A percentile compares a stretch with the other conserved stretches of the same genome.
Evolutionary conservation across 176 grass and related monocot genomes (phyloP).

Genomic region (Melocanna baccifera): DNA sequence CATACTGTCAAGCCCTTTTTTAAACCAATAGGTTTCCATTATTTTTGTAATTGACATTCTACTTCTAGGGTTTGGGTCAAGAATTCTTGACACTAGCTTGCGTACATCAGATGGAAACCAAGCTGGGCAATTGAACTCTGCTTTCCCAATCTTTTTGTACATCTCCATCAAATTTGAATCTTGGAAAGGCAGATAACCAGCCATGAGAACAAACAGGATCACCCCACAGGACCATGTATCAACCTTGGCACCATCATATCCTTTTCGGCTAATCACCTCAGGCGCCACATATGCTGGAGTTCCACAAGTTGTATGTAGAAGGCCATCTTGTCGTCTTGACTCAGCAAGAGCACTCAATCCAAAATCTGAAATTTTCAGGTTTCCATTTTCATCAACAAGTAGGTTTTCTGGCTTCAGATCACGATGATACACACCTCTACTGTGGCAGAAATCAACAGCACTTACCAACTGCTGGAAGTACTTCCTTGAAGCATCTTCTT

Average conservation of each 20-base stretch:
- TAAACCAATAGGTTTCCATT: constrained; percentile 49
- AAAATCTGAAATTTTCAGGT: constrained; percentile 58
- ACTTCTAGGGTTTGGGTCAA: constrained; percentile 45
- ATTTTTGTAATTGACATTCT: constrained; percentile 51
- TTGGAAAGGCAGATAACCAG: constrained; percentile 51
- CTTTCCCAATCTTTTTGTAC: constrained; percentile 46
- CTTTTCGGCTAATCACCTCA: constrained; percentile 45
- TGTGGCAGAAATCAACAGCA: constrained; percentile 60
- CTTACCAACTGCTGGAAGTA: constrained; percentile 54
- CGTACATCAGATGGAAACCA: constrained; percentile 39
- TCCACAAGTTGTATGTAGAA: constrained; percentile 54
- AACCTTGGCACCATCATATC: constrained; percentile 60
- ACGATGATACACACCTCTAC: constrained; percentile 57
- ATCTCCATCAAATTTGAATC: constrained; percentile 52
- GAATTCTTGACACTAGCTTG: constrained; percentile 44
- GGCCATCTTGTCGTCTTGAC: constrained; percentile 45
- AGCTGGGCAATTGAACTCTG: constrained; percentile 43
- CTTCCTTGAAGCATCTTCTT: constrained; percentile 35
- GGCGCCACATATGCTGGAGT: constrained; percentile 57
- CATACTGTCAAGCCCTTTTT: constrained; percentile 43
- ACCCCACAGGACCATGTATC: constrained; percentile 59
- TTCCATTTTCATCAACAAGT: constrained; percentile 48
- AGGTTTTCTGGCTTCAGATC: constrained; percentile 59
- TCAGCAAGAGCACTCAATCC: constrained; percentile 54
- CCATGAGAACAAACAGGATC: constrained; percentile 47